phyloP scores from a whole-genome alignment of 2,329 filamentous ascomycete species.

The Colletotrichum horii region DNA sequence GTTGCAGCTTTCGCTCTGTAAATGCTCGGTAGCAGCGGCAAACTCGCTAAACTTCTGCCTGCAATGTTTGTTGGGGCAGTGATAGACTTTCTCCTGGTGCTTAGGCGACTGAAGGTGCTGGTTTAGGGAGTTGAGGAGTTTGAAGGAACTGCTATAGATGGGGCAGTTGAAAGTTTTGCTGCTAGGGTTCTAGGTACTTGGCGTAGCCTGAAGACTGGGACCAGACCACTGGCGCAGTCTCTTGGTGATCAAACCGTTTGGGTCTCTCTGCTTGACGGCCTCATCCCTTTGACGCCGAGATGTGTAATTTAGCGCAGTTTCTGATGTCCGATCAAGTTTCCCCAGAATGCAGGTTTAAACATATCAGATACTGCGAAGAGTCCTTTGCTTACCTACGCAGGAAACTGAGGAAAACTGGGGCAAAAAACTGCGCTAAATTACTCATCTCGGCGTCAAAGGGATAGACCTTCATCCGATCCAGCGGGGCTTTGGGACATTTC shows the following conservation, averaged over 20 bases:
- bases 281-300: no score
- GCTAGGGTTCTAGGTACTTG: constrained; percentile 47
- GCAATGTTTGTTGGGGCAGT: constrained; percentile 42
- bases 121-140: not conserved
- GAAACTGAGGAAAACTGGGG: no score
- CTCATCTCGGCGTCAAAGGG: no score
- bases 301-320: no score
- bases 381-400: no score
- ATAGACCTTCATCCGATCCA: not conserved
- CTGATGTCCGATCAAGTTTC: no score
- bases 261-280: not conserved
- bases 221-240: not conserved
- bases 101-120: not conserved
- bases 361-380: no score
- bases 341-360: no score
- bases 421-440: no score
- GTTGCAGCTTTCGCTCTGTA: constrained; percentile 48
- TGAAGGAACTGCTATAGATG: not conserved
- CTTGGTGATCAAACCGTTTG: not conserved
- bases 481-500: not conserved
- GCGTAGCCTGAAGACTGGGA: constrained; percentile 40
- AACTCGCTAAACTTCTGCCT: constrained; percentile 42
- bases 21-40: constrained; percentile 44
- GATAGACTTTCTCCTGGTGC: constrained; percentile 43
- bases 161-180: constrained; percentile 28